A percentile compares a stretch with the other conserved stretches of the same genome.
These are phyloP conservation scores for Solanum ossicruentum DNA, from an alignment of 257 asterid genomes.

Conservation along the genomic window DNA sequence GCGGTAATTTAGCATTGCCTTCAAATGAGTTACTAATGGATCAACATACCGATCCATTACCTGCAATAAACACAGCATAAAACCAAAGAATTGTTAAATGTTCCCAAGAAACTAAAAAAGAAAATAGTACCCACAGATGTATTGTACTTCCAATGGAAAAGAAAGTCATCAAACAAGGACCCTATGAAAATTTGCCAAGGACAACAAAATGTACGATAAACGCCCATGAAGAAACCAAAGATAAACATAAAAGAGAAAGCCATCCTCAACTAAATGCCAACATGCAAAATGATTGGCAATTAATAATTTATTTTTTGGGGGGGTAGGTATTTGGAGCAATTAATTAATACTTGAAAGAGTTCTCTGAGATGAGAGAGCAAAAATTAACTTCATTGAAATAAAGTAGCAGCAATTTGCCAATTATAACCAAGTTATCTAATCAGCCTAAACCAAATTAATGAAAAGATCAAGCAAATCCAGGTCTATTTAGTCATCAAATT, in stretches of 20 bases:
- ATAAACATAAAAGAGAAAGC: background rate
- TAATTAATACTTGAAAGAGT: background rate
- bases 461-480: background rate
- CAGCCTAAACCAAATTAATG: background rate
- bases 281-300: background rate
- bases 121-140: background rate
- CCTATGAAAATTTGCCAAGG: background rate
- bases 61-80: conserved; percentile 21
- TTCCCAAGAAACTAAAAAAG: background rate
- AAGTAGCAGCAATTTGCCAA: background rate
- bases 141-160: background rate
- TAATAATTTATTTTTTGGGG: background rate
- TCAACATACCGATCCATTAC: conserved; percentile 98
- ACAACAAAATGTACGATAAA: background rate
- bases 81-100: background rate
- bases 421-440: background rate
- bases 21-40: conserved; percentile 85
- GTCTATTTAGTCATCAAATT: background rate
- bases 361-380: background rate
- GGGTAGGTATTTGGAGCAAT: background rate
- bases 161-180: background rate
- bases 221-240: background rate
- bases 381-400: background rate
- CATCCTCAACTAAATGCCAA: background rate
- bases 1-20: conserved; percentile 81